Conservation (phyloP, 306 rosid species). For the Quercus robur region DNA sequence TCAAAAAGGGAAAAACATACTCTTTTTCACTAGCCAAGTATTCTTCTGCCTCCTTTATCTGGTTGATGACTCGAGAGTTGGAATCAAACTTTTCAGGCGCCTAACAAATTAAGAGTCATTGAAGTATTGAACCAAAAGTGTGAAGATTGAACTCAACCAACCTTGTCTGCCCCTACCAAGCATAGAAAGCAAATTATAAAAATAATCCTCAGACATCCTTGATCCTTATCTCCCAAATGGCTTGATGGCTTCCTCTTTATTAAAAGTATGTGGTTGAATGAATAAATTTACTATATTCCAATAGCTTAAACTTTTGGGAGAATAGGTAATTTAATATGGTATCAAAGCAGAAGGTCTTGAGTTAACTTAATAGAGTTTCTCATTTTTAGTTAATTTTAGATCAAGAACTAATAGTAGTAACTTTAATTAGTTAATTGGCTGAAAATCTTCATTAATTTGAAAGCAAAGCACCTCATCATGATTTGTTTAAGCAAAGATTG, state of each 20-base stretch:
- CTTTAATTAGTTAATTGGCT: no score
- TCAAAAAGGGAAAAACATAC: conserved; percentile 19
- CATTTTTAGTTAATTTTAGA: no score
- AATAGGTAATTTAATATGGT: no score
- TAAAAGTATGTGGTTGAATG: no score
- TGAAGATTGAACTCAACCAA: conserved; percentile 1
- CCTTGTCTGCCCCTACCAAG: not conserved
- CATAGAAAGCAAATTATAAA: not conserved
- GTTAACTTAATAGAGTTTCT: not conserved
- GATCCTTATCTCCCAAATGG: conserved; percentile 9
- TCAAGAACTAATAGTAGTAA: no score
- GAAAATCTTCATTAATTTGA: no score
- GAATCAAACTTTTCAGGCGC: conserved; percentile 28
- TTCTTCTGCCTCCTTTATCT: conserved; percentile 22
- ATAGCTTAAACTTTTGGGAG: no score
- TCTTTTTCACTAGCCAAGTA: conserved; percentile 10
- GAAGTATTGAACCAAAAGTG: no score
- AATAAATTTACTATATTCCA: no score
- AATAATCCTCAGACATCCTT: not conserved
- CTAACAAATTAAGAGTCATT: not conserved
- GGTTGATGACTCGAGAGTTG: not conserved
- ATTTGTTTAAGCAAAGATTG: no score
- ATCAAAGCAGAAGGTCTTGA: no score
- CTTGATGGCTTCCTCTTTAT: not conserved
- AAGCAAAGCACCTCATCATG: no score